A percentile compares a stretch with the other conserved stretches of the same genome.
Conservation (phyloP, 2,329 filamentous ascomycete genomes). For the Colletotrichum karsti region DNA sequence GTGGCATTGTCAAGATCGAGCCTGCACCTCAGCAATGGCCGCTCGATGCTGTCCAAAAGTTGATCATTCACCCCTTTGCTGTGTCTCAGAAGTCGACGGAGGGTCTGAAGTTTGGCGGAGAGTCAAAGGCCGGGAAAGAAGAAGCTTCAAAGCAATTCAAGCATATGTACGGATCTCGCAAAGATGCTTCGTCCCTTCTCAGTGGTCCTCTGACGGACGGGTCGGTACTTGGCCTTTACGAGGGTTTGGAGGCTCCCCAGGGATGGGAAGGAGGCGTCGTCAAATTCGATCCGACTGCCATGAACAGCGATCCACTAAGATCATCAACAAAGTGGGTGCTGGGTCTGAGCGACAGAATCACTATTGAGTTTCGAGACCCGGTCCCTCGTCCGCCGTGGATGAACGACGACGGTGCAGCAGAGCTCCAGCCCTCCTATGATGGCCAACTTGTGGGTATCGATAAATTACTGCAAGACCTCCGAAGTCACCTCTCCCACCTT, state of each 20-base stretch:
- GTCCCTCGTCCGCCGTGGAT: conserved; percentile 72
- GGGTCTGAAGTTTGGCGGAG: conserved; percentile 86
- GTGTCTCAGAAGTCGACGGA: conserved; percentile 64
- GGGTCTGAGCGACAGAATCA: conserved; percentile 77
- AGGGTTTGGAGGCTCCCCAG: conserved; percentile 60
- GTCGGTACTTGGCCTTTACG: conserved; percentile 72
- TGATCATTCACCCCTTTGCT: conserved; percentile 86
- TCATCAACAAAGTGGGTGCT: conserved; percentile 69
- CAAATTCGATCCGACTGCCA: conserved; percentile 73
- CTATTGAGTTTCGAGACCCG: conserved; percentile 79
- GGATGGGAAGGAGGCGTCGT: conserved; percentile 87
- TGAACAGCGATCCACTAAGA: conserved; percentile 30
- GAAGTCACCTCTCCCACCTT: conserved; percentile 80
- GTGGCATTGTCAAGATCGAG: conserved; percentile 88
- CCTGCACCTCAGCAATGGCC: conserved; percentile 78
- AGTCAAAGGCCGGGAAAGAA: conserved; percentile 84
- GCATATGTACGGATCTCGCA: conserved; percentile 68
- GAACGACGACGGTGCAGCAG: conserved; percentile 51
- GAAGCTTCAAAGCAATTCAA: conserved; percentile 77
- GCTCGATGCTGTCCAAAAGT: conserved; percentile 67
- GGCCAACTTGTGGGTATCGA: conserved; percentile 87
- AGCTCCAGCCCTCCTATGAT: conserved; percentile 63
- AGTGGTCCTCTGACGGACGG: conserved; percentile 91
- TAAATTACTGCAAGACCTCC: conserved; percentile 73
- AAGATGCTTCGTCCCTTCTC: conserved; percentile 57